Conservation (phyloP, 352 stramenopile genomes). For the Globisporangium cederbergense region DNA sequence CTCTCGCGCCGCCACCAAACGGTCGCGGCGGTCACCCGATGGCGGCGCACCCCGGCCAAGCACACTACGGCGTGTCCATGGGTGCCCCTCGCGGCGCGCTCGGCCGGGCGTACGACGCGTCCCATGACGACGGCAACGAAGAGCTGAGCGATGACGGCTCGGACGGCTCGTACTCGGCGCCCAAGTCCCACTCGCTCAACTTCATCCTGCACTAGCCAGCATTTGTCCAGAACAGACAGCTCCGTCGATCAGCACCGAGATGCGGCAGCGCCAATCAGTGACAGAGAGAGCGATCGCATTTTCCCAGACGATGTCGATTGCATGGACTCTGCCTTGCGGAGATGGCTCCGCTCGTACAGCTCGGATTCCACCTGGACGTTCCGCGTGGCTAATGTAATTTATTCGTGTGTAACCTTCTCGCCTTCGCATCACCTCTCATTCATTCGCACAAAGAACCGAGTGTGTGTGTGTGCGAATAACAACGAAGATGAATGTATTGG, state of each 20-base stretch:
- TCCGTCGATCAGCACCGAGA: background rate
- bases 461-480: no score
- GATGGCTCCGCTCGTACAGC: background rate
- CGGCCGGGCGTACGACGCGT: constrained; percentile 25
- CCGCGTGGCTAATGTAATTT: constrained; percentile 12
- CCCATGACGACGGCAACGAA: constrained; percentile 13
- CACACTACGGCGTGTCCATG: background rate
- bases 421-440: background rate
- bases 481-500: background rate
- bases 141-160: constrained; percentile 51
- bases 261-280: background rate
- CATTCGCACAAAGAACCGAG: background rate
- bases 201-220: constrained; percentile 66
- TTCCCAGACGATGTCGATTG: background rate
- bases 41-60: background rate
- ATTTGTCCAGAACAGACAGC: no score
- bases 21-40: constrained; percentile 13
- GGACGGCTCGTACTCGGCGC: constrained; percentile 48
- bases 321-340: background rate
- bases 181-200: constrained; percentile 82
- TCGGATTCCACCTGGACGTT: constrained; percentile 1
- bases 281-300: background rate
- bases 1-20: constrained; percentile 7
- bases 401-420: constrained; percentile 1
- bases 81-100: constrained; percentile 1